Conservation (phyloP, 2,329 filamentous ascomycete species). For the Hortaea sp. region DNA sequence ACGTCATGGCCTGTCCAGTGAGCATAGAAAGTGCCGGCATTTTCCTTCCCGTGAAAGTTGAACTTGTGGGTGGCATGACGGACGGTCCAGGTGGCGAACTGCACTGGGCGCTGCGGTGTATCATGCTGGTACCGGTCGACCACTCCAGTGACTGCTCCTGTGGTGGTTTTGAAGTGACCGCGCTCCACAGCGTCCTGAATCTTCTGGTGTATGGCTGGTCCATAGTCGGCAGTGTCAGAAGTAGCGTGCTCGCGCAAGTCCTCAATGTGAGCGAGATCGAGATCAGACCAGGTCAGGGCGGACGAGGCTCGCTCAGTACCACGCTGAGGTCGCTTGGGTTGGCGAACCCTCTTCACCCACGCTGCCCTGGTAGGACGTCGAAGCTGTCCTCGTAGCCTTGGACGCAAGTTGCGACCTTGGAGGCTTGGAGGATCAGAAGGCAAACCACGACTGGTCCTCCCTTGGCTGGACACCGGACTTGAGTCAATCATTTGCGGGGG, state of each 20-base stretch:
- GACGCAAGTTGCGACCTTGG: no score
- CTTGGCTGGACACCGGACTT: no score
- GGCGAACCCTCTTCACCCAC: no score
- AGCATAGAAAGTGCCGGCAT: background rate
- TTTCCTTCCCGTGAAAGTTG: background rate
- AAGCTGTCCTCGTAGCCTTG: no score
- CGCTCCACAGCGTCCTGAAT: background rate
- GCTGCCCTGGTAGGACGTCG: no score
- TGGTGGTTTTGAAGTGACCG: background rate
- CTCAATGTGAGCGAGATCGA: background rate
- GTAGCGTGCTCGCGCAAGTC: background rate
- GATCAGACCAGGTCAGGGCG: background rate
- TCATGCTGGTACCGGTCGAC: background rate
- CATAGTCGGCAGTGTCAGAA: background rate
- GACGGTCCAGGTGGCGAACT: background rate
- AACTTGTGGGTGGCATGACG: background rate
- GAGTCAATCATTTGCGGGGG: no score
- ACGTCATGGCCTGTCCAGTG: background rate
- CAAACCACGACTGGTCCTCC: no score
- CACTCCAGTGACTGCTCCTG: background rate
- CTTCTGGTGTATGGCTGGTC: background rate
- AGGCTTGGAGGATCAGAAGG: no score
- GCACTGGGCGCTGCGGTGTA: background rate
- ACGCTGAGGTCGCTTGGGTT: no score
- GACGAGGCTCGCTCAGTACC: background rate